These are phyloP conservation scores for Emiliania huxleyi DNA, from an alignment of 78 protist species.

Conservation along the genomic window DNA sequence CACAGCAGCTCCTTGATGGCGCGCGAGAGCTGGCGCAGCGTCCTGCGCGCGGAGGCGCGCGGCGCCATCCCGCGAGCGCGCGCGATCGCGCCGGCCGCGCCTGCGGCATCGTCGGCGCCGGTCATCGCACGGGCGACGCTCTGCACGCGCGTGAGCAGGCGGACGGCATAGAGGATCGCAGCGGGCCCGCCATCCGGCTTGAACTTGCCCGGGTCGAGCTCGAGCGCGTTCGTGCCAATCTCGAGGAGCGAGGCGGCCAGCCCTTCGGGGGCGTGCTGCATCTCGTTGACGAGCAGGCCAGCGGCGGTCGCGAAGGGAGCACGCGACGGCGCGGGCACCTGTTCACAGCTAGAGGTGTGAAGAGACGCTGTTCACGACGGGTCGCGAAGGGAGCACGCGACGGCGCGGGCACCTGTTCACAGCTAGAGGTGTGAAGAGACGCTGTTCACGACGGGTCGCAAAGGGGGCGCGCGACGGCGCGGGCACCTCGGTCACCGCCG, in stretches of 20 bases:
- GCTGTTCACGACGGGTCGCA: too few species aligned
- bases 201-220: slow-evolving; percentile 41
- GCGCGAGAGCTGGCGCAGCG: background rate
- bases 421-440: too few species aligned
- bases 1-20: background rate
- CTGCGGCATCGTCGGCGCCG: background rate
- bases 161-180: slow-evolving; percentile 26
- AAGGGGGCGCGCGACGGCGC: background rate
- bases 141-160: slow-evolving; percentile 31
- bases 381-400: slow-evolving; percentile 35
- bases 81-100: background rate
- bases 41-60: background rate
- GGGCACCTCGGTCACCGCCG: too few species aligned
- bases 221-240: slow-evolving; percentile 3
- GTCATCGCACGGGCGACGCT: background rate
- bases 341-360: too few species aligned
- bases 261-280: background rate
- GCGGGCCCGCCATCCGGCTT: background rate
- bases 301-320: slow-evolving; percentile 35
- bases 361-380: too few species aligned
- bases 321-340: slow-evolving; percentile 7
- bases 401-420: background rate
- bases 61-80: background rate
- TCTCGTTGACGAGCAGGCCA: slow-evolving; percentile 55
- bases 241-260: background rate